These are phyloP conservation scores for Heterobasidion irregulare DNA, from an alignment of 1,284 basidiomycete species.

Conservation along the genomic window DNA sequence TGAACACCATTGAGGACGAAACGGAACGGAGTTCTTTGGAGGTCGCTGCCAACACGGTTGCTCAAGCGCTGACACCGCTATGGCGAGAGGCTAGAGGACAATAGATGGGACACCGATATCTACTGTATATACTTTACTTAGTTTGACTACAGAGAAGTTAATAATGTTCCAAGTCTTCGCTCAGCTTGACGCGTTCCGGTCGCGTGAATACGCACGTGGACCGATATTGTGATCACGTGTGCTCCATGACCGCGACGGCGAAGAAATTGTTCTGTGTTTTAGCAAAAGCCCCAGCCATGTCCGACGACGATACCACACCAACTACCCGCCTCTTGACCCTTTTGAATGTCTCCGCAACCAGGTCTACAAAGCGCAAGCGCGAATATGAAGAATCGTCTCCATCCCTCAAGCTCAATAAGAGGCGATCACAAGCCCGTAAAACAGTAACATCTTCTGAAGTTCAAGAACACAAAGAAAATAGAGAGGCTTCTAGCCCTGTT, in stretches of 20 bases:
- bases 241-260: too few species aligned
- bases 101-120: neutral
- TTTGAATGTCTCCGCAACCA: constrained; percentile 85
- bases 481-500: neutral
- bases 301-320: constrained; percentile 41
- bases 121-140: neutral
- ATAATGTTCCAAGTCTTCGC: too few species aligned
- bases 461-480: neutral
- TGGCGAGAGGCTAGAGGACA: constrained; percentile 36
- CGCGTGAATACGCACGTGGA: too few species aligned
- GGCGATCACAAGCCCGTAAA: constrained; percentile 14
- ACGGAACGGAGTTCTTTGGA: constrained; percentile 44
- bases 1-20: constrained; percentile 44
- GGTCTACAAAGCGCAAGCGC: constrained; percentile 50
- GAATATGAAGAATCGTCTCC: constrained; percentile 33
- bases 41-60: constrained; percentile 51
- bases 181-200: too few species aligned
- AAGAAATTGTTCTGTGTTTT: too few species aligned
- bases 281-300: neutral
- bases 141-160: neutral
- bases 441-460: neutral
- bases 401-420: constrained; percentile 59
- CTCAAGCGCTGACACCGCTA: constrained; percentile 52
- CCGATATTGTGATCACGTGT: too few species aligned
- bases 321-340: constrained; percentile 84